Percentiles rank a stretch among this genome's conserved stretches.
These are phyloP conservation scores for Colletotrichum karsti DNA, from an alignment of 2,329 filamentous ascomycete species.

Conservation along the genomic window DNA sequence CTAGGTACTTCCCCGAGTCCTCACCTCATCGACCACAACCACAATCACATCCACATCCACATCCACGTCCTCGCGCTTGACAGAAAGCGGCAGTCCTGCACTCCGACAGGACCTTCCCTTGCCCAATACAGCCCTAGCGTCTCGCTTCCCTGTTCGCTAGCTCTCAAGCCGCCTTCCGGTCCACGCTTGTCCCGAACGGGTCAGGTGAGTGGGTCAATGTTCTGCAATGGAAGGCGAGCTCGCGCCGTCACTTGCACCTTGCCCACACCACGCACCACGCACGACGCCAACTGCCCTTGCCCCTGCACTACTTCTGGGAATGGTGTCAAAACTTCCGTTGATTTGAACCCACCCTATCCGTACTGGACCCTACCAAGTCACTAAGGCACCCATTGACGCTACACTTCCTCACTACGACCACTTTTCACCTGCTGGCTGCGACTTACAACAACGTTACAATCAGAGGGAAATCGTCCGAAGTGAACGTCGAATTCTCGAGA, in stretches of 20 bases:
- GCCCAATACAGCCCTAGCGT: slow-evolving; percentile 18
- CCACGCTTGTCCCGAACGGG: not conserved
- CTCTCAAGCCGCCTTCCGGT: not conserved
- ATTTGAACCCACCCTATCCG: not conserved
- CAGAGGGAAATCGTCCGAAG: not conserved
- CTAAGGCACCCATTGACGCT: too few relatives aligned
- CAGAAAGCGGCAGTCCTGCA: not conserved
- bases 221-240: not conserved
- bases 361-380: too few relatives aligned
- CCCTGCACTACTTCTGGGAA: not conserved
- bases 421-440: not conserved
- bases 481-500: not conserved
- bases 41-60: not conserved
- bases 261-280: not conserved
- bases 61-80: not conserved
- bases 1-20: too few relatives aligned
- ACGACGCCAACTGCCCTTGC: not conserved
- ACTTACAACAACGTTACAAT: not conserved
- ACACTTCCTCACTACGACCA: not conserved
- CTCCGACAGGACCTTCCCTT: slow-evolving; percentile 8
- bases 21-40: too few relatives aligned
- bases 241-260: not conserved
- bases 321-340: not conserved
- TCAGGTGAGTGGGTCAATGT: not conserved
- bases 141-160: slow-evolving; percentile 1